phyloP scores from a whole-genome alignment of 2,329 filamentous ascomycete genomes.

The Dactylellina drechsleri region DNA sequence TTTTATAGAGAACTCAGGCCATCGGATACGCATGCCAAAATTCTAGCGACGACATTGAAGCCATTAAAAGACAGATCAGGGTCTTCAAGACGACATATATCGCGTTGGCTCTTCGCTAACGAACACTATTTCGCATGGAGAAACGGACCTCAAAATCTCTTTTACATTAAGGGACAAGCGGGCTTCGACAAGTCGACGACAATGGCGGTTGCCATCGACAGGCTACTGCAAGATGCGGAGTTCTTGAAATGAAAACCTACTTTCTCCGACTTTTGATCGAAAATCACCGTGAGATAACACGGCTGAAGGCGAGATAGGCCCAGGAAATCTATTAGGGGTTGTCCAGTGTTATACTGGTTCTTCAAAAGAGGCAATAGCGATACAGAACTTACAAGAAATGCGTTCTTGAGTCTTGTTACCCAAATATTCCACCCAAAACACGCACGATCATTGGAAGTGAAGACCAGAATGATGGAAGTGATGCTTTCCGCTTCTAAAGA shows the following conservation, averaged over 20 bases:
- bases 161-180: constrained; percentile 37
- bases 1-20: constrained; percentile 5
- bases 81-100: constrained; percentile 19
- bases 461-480: background rate
- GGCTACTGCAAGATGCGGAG: constrained; percentile 1
- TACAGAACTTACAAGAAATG: constrained; percentile 2
- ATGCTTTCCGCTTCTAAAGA: background rate
- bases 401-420: background rate
- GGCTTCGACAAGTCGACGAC: constrained; percentile 43
- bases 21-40: constrained; percentile 9
- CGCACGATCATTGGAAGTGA: background rate
- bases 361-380: constrained; percentile 26
- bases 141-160: background rate
- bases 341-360: constrained; percentile 26
- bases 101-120: constrained; percentile 32
- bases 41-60: constrained; percentile 6
- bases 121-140: constrained; percentile 29
- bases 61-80: constrained; percentile 14
- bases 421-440: constrained; percentile 15
- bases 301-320: background rate
- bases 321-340: background rate
- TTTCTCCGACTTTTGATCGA: background rate
- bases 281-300: background rate
- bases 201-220: constrained; percentile 27
- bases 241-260: background rate